Conservation (phyloP, 768 basidiomycete genomes). For the Panellus pusillus region DNA sequence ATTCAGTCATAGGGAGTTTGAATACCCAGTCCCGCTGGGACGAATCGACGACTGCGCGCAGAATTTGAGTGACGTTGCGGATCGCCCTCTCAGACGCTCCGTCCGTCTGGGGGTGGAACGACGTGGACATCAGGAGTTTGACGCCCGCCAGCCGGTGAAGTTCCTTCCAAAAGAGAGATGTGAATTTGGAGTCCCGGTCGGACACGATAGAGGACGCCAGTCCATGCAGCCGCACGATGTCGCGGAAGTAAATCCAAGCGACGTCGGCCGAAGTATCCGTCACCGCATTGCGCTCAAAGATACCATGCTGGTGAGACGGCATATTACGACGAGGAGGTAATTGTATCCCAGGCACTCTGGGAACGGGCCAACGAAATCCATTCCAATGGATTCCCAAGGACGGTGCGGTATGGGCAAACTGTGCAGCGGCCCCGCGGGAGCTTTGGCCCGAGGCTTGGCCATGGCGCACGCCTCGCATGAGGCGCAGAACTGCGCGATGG, state of each 20-base stretch:
- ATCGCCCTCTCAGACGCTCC: constrained; percentile 39
- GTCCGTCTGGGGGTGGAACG: constrained; percentile 45
- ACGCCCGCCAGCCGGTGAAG: constrained; percentile 31
- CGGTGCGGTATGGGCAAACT: constrained; percentile 24
- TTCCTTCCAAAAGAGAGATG: constrained; percentile 41
- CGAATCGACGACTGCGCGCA: constrained; percentile 25
- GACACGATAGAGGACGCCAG: constrained; percentile 38
- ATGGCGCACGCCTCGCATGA: constrained; percentile 19
- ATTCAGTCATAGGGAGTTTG: neutral
- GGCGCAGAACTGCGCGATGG: neutral
- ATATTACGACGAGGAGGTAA: constrained; percentile 31
- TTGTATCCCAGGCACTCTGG: constrained; percentile 26
- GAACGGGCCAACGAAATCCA: constrained; percentile 29
- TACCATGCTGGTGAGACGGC: constrained; percentile 24
- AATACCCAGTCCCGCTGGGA: constrained; percentile 25
- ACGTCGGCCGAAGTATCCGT: constrained; percentile 34
- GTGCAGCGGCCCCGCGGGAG: constrained; percentile 28
- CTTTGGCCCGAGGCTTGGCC: constrained; percentile 27
- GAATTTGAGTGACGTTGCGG: constrained; percentile 31
- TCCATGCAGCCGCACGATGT: constrained; percentile 39
- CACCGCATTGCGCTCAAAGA: constrained; percentile 29
- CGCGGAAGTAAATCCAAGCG: constrained; percentile 34
- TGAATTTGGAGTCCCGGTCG: constrained; percentile 44
- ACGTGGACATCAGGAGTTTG: constrained; percentile 35
- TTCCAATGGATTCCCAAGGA: constrained; percentile 29